phyloP scores from a whole-genome alignment of 2,329 filamentous ascomycete species.

The Xylaria sp. region DNA sequence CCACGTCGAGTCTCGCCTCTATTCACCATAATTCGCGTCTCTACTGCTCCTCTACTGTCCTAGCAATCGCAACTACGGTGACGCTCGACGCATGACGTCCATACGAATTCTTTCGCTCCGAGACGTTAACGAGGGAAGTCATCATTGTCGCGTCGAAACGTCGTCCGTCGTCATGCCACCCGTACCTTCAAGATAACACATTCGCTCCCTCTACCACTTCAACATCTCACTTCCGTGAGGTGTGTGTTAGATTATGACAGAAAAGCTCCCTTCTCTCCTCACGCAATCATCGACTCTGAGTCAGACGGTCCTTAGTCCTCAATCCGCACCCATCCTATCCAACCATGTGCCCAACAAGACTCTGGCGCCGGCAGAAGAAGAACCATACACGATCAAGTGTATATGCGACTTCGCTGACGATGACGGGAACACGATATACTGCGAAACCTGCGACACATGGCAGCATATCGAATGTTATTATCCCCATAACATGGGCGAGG shows the following conservation, averaged over 20 bases:
- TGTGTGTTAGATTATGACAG: slow-evolving; percentile 65
- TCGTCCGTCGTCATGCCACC: slow-evolving; percentile 64
- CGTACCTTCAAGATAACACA: slow-evolving; percentile 57
- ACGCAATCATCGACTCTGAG: slow-evolving; percentile 62
- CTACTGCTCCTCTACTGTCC: slow-evolving; percentile 9
- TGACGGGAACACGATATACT: slow-evolving; percentile 97
- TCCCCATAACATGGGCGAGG: slow-evolving; percentile 71
- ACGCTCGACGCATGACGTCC: slow-evolving; percentile 21
- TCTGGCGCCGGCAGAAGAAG: slow-evolving; percentile 69
- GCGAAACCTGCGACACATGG: slow-evolving; percentile 95
- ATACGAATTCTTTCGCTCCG: slow-evolving; percentile 18
- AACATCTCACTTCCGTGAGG: slow-evolving; percentile 49
- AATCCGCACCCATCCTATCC: slow-evolving; percentile 44
- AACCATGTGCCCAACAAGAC: slow-evolving; percentile 53
- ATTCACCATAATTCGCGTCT: slow-evolving; percentile 10
- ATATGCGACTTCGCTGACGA: slow-evolving; percentile 93
- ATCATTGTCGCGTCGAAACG: slow-evolving; percentile 46
- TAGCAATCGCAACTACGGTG: slow-evolving; percentile 18
- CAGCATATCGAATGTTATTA: slow-evolving; percentile 99
- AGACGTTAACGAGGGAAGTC: slow-evolving; percentile 21
- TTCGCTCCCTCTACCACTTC: slow-evolving; percentile 31
- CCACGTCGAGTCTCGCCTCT: slow-evolving; percentile 21
- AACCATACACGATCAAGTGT: slow-evolving; percentile 96
- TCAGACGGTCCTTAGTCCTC: slow-evolving; percentile 53
- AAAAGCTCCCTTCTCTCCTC: slow-evolving; percentile 59